These are phyloP conservation scores for Thelephora terrestris DNA, from an alignment of 1,284 basidiomycete species.

Conservation along the genomic window DNA sequence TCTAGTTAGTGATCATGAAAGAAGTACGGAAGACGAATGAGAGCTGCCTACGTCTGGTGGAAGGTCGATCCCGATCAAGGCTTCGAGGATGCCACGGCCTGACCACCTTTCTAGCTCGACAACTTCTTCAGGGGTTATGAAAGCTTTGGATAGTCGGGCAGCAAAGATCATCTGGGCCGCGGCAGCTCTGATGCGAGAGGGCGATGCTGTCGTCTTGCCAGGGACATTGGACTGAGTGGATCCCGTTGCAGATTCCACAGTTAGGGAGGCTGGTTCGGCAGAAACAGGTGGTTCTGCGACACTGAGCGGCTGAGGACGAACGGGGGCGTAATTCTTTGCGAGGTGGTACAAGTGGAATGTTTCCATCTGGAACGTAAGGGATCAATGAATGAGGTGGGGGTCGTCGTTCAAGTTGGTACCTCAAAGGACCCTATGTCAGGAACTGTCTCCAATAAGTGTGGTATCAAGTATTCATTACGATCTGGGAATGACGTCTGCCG, in stretches of 20 bases:
- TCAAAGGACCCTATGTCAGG: conserved; percentile 56
- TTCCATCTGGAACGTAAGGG: conserved; percentile 51
- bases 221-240: conserved; percentile 23
- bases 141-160: conserved; percentile 62
- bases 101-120: conserved; percentile 57
- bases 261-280: conserved; percentile 33
- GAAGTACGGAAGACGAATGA: not conserved
- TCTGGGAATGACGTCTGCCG: conserved; percentile 73
- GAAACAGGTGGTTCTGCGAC: conserved; percentile 30
- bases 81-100: conserved; percentile 41
- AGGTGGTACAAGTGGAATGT: conserved; percentile 71
- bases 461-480: conserved; percentile 58
- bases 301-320: conserved; percentile 7
- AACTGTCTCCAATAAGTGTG: conserved; percentile 38
- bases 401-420: conserved; percentile 25
- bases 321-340: conserved; percentile 42
- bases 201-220: conserved; percentile 16
- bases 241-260: conserved; percentile 13
- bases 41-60: conserved; percentile 31
- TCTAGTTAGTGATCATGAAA: not conserved
- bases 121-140: conserved; percentile 68
- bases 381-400: conserved; percentile 5
- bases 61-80: conserved; percentile 29
- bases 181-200: conserved; percentile 54
- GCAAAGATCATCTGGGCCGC: conserved; percentile 82